phyloP scores from a whole-genome alignment of 2,329 filamentous ascomycete species.

The Neonectria hederae region DNA sequence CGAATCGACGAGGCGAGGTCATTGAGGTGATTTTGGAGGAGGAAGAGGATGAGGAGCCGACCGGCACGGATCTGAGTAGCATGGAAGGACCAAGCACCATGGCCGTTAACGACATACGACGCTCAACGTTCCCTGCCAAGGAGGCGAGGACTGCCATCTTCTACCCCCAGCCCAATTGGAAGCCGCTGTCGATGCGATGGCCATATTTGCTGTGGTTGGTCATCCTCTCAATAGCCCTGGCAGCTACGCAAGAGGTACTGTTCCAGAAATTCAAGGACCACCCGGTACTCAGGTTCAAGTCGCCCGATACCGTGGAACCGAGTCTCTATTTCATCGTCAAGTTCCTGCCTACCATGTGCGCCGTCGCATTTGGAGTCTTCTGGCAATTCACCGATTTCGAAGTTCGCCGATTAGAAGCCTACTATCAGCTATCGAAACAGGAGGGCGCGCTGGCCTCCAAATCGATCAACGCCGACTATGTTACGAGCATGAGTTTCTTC shows the following conservation, averaged over 20 bases:
- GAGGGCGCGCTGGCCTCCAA: conserved; percentile 69
- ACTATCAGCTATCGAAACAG: conserved; percentile 70
- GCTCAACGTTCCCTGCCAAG: conserved; percentile 50
- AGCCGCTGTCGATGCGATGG: conserved; percentile 71
- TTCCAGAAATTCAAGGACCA: conserved; percentile 58
- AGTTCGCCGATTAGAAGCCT: conserved; percentile 72
- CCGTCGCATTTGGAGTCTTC: conserved; percentile 69
- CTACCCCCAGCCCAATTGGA: conserved; percentile 73
- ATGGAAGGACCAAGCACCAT: conserved; percentile 55
- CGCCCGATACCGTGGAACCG: conserved; percentile 60
- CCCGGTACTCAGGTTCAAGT: conserved; percentile 60
- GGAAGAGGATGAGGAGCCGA: conserved; percentile 38
- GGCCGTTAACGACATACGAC: conserved; percentile 45
- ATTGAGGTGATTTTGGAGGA: conserved; percentile 65
- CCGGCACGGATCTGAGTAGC: conserved; percentile 61
- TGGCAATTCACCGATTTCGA: conserved; percentile 75
- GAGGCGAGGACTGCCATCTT: conserved; percentile 59
- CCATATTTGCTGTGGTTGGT: conserved; percentile 66
- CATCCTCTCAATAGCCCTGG: conserved; percentile 62
- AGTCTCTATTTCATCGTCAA: conserved; percentile 69
- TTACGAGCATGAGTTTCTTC: conserved; percentile 73
- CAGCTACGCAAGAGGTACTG: conserved; percentile 62
- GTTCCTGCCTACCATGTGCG: conserved; percentile 69
- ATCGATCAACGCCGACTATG: conserved; percentile 79
- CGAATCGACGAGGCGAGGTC: conserved; percentile 67